A percentile compares a stretch with the other conserved stretches of the same genome.
These are phyloP conservation scores for Warburgia ugandensis DNA, from an alignment of 164 flowering plant species.

Conservation along the genomic window DNA sequence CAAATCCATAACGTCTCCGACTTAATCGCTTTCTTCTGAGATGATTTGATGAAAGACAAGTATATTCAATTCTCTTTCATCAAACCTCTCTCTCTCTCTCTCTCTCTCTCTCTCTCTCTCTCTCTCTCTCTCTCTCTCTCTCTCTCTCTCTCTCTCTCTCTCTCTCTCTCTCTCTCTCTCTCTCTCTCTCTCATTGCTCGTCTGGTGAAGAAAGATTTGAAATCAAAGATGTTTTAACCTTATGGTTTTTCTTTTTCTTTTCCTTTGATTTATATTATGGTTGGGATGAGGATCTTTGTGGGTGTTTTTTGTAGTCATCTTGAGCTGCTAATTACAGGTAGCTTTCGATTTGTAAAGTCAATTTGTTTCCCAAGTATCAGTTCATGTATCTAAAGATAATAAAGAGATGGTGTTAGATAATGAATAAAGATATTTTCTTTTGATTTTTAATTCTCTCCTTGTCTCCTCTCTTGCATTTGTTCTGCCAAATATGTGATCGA, in stretches of 20 bases:
- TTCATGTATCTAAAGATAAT: constrained; percentile 8
- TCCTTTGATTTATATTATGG: background rate
- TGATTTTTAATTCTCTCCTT: background rate
- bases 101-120: too few relatives aligned
- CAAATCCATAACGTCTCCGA: background rate
- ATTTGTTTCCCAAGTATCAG: constrained; percentile 5
- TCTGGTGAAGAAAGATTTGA: background rate
- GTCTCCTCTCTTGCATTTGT: too few relatives aligned
- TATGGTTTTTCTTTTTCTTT: background rate
- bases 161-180: too few relatives aligned
- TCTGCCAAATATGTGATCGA: too few relatives aligned
- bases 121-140: background rate
- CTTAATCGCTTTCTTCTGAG: background rate
- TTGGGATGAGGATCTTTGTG: background rate
- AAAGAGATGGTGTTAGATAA: constrained; percentile 6
- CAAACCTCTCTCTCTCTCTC: too few relatives aligned
- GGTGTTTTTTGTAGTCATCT: constrained; percentile 1
- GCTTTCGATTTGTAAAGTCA: constrained; percentile 6
- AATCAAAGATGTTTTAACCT: constrained; percentile 1
- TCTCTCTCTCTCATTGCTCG: background rate
- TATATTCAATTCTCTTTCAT: background rate
- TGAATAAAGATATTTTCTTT: background rate
- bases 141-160: background rate
- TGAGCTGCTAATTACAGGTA: background rate
- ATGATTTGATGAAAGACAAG: too few relatives aligned